Conservation (phyloP, 805 yeast species). For the Candida pini region DNA sequence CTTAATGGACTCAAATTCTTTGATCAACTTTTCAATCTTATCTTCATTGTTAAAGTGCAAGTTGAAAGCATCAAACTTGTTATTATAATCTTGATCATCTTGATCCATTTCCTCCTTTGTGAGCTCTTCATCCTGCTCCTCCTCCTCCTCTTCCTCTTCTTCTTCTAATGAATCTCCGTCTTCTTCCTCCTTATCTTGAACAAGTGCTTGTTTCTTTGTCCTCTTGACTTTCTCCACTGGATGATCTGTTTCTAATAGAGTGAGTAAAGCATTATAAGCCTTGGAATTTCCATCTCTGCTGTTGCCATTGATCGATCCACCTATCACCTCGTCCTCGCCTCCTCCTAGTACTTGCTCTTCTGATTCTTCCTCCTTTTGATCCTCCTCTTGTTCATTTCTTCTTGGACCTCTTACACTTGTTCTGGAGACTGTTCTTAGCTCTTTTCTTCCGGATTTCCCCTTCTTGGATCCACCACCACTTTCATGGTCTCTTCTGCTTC, state of each 20-base stretch:
- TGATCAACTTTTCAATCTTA: slow-evolving; percentile 29
- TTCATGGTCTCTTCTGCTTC: background rate
- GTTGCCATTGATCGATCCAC: slow-evolving; percentile 17
- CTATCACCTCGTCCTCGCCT: slow-evolving; percentile 22
- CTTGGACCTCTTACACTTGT: slow-evolving; percentile 37
- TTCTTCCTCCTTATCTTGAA: slow-evolving; percentile 14
- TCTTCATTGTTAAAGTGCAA: slow-evolving; percentile 60
- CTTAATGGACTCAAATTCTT: slow-evolving; percentile 9
- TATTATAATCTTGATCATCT: slow-evolving; percentile 25
- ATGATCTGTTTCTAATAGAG: slow-evolving; percentile 20
- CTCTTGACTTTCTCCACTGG: slow-evolving; percentile 11
- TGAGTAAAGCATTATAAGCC: slow-evolving; percentile 26
- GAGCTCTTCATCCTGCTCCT: slow-evolving; percentile 15
- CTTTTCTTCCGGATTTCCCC: slow-evolving; percentile 51
- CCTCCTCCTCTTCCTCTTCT: slow-evolving; percentile 2
- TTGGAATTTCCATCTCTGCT: slow-evolving; percentile 15
- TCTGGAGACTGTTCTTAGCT: slow-evolving; percentile 55
- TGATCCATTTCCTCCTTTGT: slow-evolving; percentile 27
- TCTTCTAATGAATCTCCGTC: slow-evolving; percentile 8
- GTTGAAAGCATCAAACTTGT: slow-evolving; percentile 63
- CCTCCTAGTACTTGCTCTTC: slow-evolving; percentile 29
- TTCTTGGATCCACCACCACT: slow-evolving; percentile 1
- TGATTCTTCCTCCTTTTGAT: slow-evolving; percentile 12
- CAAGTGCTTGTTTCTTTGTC: slow-evolving; percentile 7
- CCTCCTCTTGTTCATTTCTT: slow-evolving; percentile 7